These are phyloP conservation scores for Skeletonema potamos DNA, from an alignment of 108 stramenopile genomes.

Conservation along the genomic window DNA sequence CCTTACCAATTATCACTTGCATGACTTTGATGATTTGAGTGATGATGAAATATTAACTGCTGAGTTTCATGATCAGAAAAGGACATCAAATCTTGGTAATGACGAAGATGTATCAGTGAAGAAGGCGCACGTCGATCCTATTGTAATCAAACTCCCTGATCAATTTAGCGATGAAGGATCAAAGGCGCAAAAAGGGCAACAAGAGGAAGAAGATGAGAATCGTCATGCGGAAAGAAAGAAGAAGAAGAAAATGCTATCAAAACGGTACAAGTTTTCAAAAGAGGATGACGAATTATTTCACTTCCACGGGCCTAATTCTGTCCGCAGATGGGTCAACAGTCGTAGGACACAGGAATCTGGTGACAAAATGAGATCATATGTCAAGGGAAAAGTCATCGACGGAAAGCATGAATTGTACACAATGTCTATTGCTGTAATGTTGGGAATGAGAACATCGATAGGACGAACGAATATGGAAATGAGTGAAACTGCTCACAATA, in stretches of 20 bases:
- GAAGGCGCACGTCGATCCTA: conserved; percentile 45
- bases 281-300: conserved; percentile 23
- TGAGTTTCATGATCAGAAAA: conserved; percentile 14
- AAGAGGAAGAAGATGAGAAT: conserved; percentile 7
- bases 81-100: neutral
- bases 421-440: conserved; percentile 97
- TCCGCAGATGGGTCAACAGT: conserved; percentile 24
- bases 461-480: conserved; percentile 72
- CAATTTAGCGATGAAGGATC: neutral
- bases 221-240: neutral
- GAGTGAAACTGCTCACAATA: conserved; percentile 40
- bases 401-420: conserved; percentile 94
- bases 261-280: neutral
- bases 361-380: conserved; percentile 46
- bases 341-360: conserved; percentile 1
- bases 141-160: conserved; percentile 44
- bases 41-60: conserved; percentile 40
- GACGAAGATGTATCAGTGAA: conserved; percentile 46
- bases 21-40: conserved; percentile 17
- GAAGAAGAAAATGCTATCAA: conserved; percentile 7
- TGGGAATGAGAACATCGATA: conserved; percentile 91
- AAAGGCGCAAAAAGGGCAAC: conserved; percentile 43
- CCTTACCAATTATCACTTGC: neutral
- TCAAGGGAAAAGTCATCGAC: conserved; percentile 92
- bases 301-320: conserved; percentile 33